Base-by-base conservation (phyloP, 805 yeast genomes). In the Myxozyma melibiosi region DNA sequence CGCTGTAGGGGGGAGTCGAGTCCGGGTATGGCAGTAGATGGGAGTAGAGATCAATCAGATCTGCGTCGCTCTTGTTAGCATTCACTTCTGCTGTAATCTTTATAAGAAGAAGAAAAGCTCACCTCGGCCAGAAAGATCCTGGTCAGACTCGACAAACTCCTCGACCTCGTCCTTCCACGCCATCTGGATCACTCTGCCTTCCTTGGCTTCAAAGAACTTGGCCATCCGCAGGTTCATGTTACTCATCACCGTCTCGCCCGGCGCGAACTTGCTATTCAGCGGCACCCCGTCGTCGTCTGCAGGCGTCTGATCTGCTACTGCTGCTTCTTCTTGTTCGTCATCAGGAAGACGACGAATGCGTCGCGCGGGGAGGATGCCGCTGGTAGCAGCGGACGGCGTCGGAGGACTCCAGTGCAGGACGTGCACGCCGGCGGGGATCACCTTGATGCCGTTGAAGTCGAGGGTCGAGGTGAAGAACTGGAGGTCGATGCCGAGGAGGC, bases 351-450 rank as follows among this genome's bases (percentile, higher is more conserved):
- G n/a, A 30, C 7, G 11, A 8, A 8, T 11, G 33, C 11, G 7
- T 30, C 33, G 33, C 33, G 33, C 33, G 33, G 33, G 16, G 5
- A 27, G 11, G 53, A 24, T 39, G 16, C 50, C 5, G 45, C 24
- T n/a, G n/a, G n/a, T n/a, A n/a, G n/a, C n/a, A n/a, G n/a, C n/a
- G n/a, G n/a, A n/a, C 3, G 47, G 48, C 22, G 55, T 13, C 3
- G 62, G 55, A 39, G 69, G 68, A 0, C 81, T 78, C 70, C 79
- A 76, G 68, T 84, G 88, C 11, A 84, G 62, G 1, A 82, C 68
- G 67, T 84, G 89, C 0, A 76, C 45, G 0, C 88, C 88, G 2
- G 67, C 55, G 0, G 81, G 76, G 3, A 84, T 71, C 16, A 70
- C 68, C 61, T 82, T 82, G 60, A 84, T 74, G 0, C 88, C 88